Evolutionary conservation across 352 stramenopile genomes (phyloP).

Genomic region (Phytophthora crassamura): DNA sequence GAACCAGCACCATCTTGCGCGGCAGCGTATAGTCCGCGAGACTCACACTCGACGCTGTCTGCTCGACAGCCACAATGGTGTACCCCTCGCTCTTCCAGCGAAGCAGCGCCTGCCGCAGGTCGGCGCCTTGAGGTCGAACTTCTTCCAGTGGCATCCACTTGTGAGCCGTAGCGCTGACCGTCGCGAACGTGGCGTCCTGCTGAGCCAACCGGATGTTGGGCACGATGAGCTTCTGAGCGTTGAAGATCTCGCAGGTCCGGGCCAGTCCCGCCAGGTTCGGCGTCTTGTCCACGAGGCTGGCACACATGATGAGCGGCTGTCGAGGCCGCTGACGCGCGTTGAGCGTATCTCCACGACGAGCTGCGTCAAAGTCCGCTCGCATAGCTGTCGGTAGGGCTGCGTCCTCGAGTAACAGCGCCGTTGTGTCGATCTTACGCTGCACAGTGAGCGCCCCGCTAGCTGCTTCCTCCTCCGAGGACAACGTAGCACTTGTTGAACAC

Average conservation of each 20-base stretch:
- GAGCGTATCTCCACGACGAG: constrained; percentile 27
- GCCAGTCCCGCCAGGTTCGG: constrained; percentile 95
- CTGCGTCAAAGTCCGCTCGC: constrained; percentile 38
- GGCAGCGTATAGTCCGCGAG: constrained; percentile 88
- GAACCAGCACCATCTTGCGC: constrained; percentile 92
- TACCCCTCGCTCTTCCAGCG: constrained; percentile 90
- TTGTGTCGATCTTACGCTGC: constrained; percentile 84
- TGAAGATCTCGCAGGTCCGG: constrained; percentile 96
- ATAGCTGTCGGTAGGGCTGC: constrained; percentile 61
- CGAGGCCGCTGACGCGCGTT: constrained; percentile 60
- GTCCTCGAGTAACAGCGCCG: constrained; percentile 66
- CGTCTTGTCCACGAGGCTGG: constrained; percentile 94
- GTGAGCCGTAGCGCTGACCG: constrained; percentile 92
- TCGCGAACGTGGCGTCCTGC: constrained; percentile 92
- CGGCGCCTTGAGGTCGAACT: constrained; percentile 60
- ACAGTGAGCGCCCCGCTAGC: constrained; percentile 41
- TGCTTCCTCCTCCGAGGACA: background rate
- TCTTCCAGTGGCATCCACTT: constrained; percentile 96
- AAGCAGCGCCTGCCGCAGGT: constrained; percentile 44
- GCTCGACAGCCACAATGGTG: constrained; percentile 94
- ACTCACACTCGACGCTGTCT: constrained; percentile 93
- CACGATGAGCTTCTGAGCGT: constrained; percentile 89
- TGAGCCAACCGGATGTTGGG: constrained; percentile 79
- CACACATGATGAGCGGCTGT: constrained; percentile 81
- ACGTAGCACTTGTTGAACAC: background rate